Evolutionary conservation across 306 rosid species (phyloP), one percentile per base, ranked within the genome.

Genomic region (Styphnolobium japonicum): DNA sequence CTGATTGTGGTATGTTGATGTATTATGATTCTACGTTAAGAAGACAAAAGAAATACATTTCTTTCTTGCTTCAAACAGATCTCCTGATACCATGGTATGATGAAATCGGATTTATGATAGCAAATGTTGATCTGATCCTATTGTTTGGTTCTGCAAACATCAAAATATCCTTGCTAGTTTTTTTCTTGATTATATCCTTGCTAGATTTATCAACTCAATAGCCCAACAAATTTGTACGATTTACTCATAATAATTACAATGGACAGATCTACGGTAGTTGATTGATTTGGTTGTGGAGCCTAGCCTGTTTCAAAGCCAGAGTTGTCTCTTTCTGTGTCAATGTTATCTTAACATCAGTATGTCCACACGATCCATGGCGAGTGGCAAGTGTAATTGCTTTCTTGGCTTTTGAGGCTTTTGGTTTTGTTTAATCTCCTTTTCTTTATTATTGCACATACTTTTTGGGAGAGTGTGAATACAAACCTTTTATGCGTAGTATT

Each of bases 351-450:
- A 49, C 53, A 31, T 72, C 73, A 58, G 14, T 15, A 15, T 53
- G 52, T 60, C 57, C 67, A 49, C 49, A 71, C 39, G 79, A 67
- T 84, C 80, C 67, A 60, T 62, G 81, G 69, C 43, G 72, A 67
- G 87, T 76, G 86, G 55, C 78, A 83, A 78, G 73, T 78, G 75
- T 76, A 79, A 56, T 81, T 86, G 61, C 68, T 65, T 64, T 78
- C 69, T 75, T 76, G 67, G 80, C 86, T 85, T 85, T 82, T 64
- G 73, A 85, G 82, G 87, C 79, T 39, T 62, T 86, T 80, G 42
- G 57, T 27, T 56, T 58, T 76, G 74, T 60, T 40, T 80, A 63
- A 42, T 15, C 21, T 76, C 62, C 60, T 77, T 71, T 71, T 36
- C 45, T 66, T 76, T 67, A 39, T 29, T 16, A 55, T 16, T 64